phyloP scores from a whole-genome alignment of 116 monocot genomes.

The Dioscorea cayenensis region DNA sequence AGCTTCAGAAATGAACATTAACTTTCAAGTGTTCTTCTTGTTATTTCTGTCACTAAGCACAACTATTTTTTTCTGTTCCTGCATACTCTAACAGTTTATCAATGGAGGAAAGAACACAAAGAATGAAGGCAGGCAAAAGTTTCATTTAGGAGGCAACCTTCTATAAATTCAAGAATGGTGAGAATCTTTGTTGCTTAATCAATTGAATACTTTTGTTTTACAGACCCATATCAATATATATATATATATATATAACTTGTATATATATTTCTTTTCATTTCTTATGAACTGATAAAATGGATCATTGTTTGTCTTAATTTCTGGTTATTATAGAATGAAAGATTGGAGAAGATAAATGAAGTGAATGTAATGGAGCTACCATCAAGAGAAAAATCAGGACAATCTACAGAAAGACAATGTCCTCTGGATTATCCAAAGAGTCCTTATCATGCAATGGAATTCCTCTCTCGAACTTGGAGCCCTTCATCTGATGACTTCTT shows the following conservation, averaged over 20 bases:
- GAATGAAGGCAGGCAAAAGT: slow-evolving; percentile 5
- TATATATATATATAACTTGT: too few species aligned
- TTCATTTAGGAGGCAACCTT: slow-evolving; percentile 8
- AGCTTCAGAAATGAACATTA: too few species aligned
- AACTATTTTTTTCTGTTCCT: not conserved
- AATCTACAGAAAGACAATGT: not conserved
- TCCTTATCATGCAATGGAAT: slow-evolving; percentile 55
- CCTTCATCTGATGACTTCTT: slow-evolving; percentile 51
- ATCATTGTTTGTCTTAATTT: not conserved
- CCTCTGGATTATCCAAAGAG: slow-evolving; percentile 22
- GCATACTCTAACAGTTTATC: not conserved
- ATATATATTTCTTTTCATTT: not conserved
- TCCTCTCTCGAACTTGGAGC: slow-evolving; percentile 67
- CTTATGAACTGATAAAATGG: not conserved
- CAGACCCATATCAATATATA: too few species aligned
- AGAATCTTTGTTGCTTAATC: not conserved
- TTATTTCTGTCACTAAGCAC: not conserved
- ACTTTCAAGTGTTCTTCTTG: not conserved
- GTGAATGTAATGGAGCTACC: not conserved
- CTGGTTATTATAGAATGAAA: slow-evolving; percentile 7
- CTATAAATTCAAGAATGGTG: slow-evolving; percentile 8
- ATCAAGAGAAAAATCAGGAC: slow-evolving; percentile 8
- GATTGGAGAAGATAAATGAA: slow-evolving; percentile 11
- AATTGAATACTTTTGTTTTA: too few species aligned
- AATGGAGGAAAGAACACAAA: slow-evolving; percentile 15